Percentiles rank a stretch among this genome's conserved stretches.
Evolutionary conservation across 352 stramenopile species (phyloP).

Genomic region (Pythium biforme): DNA sequence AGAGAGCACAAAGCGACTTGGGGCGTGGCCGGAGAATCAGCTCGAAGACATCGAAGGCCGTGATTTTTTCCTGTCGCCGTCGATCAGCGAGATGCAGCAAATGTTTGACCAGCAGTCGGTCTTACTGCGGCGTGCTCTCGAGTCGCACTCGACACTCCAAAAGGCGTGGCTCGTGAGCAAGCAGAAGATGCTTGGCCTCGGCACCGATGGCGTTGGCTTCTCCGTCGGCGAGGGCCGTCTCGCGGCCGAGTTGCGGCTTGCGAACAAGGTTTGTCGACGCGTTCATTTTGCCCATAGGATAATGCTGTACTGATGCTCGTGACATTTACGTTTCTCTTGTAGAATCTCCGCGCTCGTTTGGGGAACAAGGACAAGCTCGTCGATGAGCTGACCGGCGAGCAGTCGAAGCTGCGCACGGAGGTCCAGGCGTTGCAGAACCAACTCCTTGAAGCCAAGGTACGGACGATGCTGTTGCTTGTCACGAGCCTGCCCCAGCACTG

Average conservation of each 20-base stretch:
- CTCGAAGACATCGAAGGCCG: slow-evolving; percentile 58
- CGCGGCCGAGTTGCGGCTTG: slow-evolving; percentile 72
- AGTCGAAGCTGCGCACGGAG: slow-evolving; percentile 53
- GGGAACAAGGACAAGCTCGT: slow-evolving; percentile 84
- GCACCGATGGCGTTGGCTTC: slow-evolving; percentile 41
- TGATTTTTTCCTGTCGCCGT: slow-evolving; percentile 83
- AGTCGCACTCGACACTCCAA: slow-evolving; percentile 72
- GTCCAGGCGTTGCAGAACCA: slow-evolving; percentile 62
- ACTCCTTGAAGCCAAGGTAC: slow-evolving; percentile 60
- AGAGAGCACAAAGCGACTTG: slow-evolving; percentile 40
- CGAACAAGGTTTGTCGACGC: slow-evolving; percentile 68
- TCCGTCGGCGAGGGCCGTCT: slow-evolving; percentile 82
- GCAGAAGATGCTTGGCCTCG: slow-evolving; percentile 65
- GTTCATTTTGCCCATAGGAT: background rate
- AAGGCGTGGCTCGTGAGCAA: slow-evolving; percentile 77
- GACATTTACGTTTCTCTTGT: slow-evolving; percentile 1
- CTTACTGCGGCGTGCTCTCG: slow-evolving; percentile 63
- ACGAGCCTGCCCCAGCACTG: too few relatives aligned
- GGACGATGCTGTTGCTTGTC: too few relatives aligned
- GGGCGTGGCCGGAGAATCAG: slow-evolving; percentile 43
- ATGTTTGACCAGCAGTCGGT: slow-evolving; percentile 87
- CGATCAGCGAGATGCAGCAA: slow-evolving; percentile 83
- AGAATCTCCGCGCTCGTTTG: slow-evolving; percentile 79
- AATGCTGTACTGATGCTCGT: too few relatives aligned
- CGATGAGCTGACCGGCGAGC: slow-evolving; percentile 76